Evolutionary conservation across 306 rosid species (phyloP), one percentile per base, ranked within the genome.

Genomic region (Comarum palustre): DNA sequence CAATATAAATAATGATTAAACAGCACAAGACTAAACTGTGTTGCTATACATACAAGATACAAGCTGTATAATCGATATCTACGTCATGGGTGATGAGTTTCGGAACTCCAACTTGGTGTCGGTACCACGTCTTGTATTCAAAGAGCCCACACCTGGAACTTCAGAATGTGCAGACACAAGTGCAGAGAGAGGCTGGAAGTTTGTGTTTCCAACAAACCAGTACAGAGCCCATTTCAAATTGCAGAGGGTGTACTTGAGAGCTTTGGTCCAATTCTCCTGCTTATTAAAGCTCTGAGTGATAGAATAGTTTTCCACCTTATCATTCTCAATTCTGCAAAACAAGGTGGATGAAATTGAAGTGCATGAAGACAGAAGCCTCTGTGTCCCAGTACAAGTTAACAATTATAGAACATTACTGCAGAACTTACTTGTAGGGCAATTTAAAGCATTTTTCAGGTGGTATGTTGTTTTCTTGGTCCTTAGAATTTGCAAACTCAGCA

Each of bases 191-290:
- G 98, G 91, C 84, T 89, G 97, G 83, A 94, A 91, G 64, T 91
- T 86, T 3, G 98, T 94, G 36, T 91, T 94, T 59, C 96, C 97
- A 72, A 94, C 92, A 83, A 94, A 91, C 99, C 99, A 94, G 80
- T 84, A 94, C 29, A 94, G 99, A 68, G 92, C 95, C 99, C 99
- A 94, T 74, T 94, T 94, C 88, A 94, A 84, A 85, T 94, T 77
- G 90, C 97, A 88, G 29, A 94, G 99, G 9, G 99, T 94, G 80
- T 91, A 94, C 75, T 94, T 91, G 65, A 94, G 96, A 80, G 99
- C 97, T 82, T 91, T 94, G 0, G 99, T 94, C 97, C 97, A 94
- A 80, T 84, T 91, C 84, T 94, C 99, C 77, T 82, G 99, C 86
- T 94, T 94, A 68, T 87, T 91, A 89, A 94, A 91, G 89, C 97